Conservation (phyloP, 2,329 filamentous ascomycete species). For the Neoarthrinium moseri region DNA sequence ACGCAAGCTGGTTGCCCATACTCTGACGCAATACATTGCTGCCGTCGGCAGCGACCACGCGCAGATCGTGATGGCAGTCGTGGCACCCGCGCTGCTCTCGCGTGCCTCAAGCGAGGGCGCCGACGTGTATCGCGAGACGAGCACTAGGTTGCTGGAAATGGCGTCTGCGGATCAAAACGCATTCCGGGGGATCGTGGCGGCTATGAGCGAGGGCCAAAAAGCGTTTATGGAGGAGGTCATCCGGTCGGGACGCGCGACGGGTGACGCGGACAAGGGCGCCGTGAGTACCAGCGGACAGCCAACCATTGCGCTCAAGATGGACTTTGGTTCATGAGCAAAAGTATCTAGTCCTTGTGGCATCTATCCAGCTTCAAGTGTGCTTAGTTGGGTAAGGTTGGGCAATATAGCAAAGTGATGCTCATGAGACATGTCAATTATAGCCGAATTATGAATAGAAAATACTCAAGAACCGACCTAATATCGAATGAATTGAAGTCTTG, state of each 20-base stretch:
- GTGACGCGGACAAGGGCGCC: constrained; percentile 36
- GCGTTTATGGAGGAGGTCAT: constrained; percentile 80
- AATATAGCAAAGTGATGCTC: too few species aligned
- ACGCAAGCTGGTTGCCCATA: constrained; percentile 68
- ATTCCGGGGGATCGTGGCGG: constrained; percentile 73
- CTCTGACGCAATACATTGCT: constrained; percentile 70
- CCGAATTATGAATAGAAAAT: too few species aligned
- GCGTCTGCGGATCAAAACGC: constrained; percentile 70
- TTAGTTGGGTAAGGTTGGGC: too few species aligned
- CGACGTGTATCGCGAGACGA: constrained; percentile 68
- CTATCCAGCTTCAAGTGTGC: too few species aligned
- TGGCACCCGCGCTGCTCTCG: constrained; percentile 75
- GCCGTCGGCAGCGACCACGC: constrained; percentile 44
- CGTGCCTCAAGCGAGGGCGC: constrained; percentile 66
- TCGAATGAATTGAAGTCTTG: too few species aligned
- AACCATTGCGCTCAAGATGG: constrained; percentile 91
- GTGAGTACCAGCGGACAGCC: constrained; percentile 58
- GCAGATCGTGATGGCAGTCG: constrained; percentile 66
- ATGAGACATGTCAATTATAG: too few species aligned
- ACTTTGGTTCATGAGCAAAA: constrained; percentile 59
- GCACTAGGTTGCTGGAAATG: constrained; percentile 74
- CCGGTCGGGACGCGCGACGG: constrained; percentile 56
- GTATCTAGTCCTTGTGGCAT: neutral
- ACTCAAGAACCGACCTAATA: too few species aligned
- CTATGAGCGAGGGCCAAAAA: constrained; percentile 69